Evolutionary conservation across 2,329 filamentous ascomycete genomes (phyloP).

Genomic region (Trichophyton simii): DNA sequence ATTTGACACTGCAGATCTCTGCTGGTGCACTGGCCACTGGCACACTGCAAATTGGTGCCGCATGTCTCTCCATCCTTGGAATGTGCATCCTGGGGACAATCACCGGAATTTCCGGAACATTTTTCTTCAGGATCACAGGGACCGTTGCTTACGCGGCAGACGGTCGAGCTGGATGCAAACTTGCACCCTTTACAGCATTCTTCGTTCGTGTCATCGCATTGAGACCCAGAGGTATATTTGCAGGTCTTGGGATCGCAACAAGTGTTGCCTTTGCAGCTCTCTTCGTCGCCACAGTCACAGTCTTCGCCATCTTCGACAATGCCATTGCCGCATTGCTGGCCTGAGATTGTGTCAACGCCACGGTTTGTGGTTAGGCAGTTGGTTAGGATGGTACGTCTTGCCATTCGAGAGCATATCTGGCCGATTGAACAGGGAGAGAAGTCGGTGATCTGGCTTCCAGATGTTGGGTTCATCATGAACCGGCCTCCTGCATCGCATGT

Average conservation of each 20-base stretch:
- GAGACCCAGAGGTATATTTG: constrained; percentile 61
- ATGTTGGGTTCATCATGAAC: constrained; percentile 96
- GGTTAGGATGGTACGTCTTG: constrained; percentile 61
- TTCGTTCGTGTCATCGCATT: constrained; percentile 53
- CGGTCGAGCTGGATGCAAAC: constrained; percentile 44
- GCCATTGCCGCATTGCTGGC: constrained; percentile 84
- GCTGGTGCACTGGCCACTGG: constrained; percentile 88
- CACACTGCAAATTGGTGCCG: constrained; percentile 58
- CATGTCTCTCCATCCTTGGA: constrained; percentile 59
- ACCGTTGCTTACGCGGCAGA: constrained; percentile 71
- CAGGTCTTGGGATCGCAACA: constrained; percentile 84
- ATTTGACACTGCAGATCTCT: constrained; percentile 79
- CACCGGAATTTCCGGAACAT: constrained; percentile 59
- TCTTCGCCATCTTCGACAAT: constrained; percentile 92
- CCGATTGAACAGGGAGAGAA: constrained; percentile 87
- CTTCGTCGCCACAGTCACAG: constrained; percentile 79
- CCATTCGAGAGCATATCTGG: constrained; percentile 82
- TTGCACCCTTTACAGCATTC: constrained; percentile 35
- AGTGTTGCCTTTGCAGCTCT: constrained; percentile 56
- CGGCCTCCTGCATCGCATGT: constrained; percentile 63
- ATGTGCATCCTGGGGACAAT: constrained; percentile 62
- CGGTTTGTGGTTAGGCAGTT: constrained; percentile 74
- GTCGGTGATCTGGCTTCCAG: constrained; percentile 54
- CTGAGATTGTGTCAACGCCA: constrained; percentile 66
- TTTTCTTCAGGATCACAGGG: constrained; percentile 74